Base-by-base conservation (phyloP, 805 yeast genomes). In the Myxozyma monticola region DNA sequence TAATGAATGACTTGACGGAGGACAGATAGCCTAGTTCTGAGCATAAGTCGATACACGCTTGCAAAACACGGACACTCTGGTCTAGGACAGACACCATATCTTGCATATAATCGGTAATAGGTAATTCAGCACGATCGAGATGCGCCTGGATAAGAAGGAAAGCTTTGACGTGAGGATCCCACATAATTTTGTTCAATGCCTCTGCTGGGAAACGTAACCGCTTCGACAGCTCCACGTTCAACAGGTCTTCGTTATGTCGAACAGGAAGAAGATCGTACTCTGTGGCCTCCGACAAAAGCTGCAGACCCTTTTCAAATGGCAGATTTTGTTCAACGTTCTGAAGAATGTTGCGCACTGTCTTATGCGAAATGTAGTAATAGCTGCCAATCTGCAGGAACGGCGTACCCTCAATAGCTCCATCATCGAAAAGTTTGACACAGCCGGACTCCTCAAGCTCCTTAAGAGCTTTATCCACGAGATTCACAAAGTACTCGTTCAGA, bases 81-180 rank as follows among this genome's bases (percentile, higher is more conserved):
- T 95, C 99, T 49, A 93, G 71, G 8, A 93, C 96, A 0, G 97
- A 83, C 12, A 89, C 80, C 0, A 96, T 89, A 68, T 93, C 99
- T 65, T 91, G 98, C 8, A 85, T 75, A 65, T 93, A 93, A 73
- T 93, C 99, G 0, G 96, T 95, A 62, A 93, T 87, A 1, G 98
- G 99, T 41, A 93, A 72, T 51, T 87, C 93, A 4, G 80, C 72
- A 41, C 89, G 70, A 31, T 79, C 71, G 77, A 86, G 79, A 60
- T 76, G 83, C 0, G 91, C 90, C 64, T 86, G 93, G 7, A 85
- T 64, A 58, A 86, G 73, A 54, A 86, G 70, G 60, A 76, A 86
- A 2, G 88, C 81, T 65, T 86, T 86, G 57, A 86, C 86, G 65
- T 86, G 95, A 4, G 95, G 93, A 64, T 89, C 95, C 83, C 93